Base-by-base conservation (phyloP, 208 protist species). In the Wallacemonas rigidus region DNA sequence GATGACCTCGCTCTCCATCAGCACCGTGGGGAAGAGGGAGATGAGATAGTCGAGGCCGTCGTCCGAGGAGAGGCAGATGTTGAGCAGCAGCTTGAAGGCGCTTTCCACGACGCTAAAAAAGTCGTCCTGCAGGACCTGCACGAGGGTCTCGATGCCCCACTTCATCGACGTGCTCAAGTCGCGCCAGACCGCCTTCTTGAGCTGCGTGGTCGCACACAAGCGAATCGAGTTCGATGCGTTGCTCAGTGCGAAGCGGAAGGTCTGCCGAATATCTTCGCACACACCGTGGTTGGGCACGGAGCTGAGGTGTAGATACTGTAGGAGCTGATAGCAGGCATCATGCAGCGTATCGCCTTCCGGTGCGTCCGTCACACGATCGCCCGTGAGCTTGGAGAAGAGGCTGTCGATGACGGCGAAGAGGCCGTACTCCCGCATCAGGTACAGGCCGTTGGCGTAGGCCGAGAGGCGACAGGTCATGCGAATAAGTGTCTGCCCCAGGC, bases 261-360 rank as follows among this genome's bases (percentile, higher is more conserved):
- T 84, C 60, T 89, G 80, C 4, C 92, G 86, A 62, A 97, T 91
- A 58, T 93, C 89, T 41, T 95, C 86, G 83, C 92, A 94, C 51
- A 97, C 90, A 48, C 92, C 92, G 78, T 91, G 94, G 79, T 97
- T 97, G 1, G 92, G 89, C 51, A 97, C 92, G 2, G 87, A 83
- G 70, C 92, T 84, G 48, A 95, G 76, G 74, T 87, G 85, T 6
- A 97, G 63, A 67, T 85, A 86, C 58, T 83, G 86, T 75, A 97
- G 77, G 12, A 97, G 74, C 68, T 87, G 78, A 67, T 86, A 76
- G 61, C 89, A 93, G 62, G 95, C 92, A 55, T 93, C 85, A 47
- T 85, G 80, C n/a, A 94, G 71, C 3, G 87, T 92, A 69, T 90
- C 88, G 69, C 72, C 62, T 58, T 71, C 57, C 64, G 41, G 43